Base-by-base conservation (phyloP, 2,329 filamentous ascomycete species). In the Xylaria arbuscula region DNA sequence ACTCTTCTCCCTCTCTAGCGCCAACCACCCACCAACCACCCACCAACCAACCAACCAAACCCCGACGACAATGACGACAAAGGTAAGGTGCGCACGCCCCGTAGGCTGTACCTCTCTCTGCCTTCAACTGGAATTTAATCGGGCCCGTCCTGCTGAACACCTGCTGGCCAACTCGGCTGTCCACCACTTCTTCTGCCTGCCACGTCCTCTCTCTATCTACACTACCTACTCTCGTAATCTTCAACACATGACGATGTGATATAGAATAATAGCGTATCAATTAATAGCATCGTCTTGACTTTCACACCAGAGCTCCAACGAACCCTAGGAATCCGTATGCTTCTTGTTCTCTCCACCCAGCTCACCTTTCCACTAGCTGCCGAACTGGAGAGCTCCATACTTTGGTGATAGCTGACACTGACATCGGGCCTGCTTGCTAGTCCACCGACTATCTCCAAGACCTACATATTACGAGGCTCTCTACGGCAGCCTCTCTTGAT, bases 251-350 rank as follows among this genome's bases (percentile, higher is more conserved):
- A 24, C 42, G 7, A 62, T 40, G 40, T 68, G 34, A 61, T 54
- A 47, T 15, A 57, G 22, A 11, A 54, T 50, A 11, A 54, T 50
- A 47, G 36, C 59, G n/a, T 9, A 28, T 19, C 47, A 63, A 15
- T 32, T 48, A 51, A 40, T 42, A 55, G 7, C 40, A 3, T 34
- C 19, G n/a, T 55, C 51, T 36, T 15, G 22, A 15, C 50, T 17
- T 32, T 17, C 7, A 22, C 10, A 50, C 8, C 40, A 32, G 5
- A 19, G 34, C 9, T 2, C 36, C 10, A 6, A 56, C 61, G 6
- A 22, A 36, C 28, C 34, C 59, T 28, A 5, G 47, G 38, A 55
- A 64, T 22, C 45, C 22, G 66, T 68, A 64, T 47, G 56, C 51
- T 40, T 3, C 32, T 54, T 54, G 24, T 51, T 32, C 24, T 36